Conservation (phyloP, 1,139 yeast species). For the Yamadazyma triangularis region DNA sequence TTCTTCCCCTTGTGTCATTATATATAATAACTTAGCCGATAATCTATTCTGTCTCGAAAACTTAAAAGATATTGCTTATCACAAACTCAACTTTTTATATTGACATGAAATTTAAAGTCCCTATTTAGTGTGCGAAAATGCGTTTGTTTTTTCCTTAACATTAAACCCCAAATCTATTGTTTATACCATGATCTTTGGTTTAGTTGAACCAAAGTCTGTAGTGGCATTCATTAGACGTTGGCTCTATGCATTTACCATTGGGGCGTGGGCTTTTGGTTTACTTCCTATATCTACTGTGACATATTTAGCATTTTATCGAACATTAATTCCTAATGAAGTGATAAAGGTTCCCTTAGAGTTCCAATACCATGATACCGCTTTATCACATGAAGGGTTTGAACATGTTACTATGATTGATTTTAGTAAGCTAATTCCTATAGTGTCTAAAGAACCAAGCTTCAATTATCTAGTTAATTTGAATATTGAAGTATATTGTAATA, state of each 20-base stretch:
- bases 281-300: conserved; percentile 23
- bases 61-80: too few species aligned
- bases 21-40: too few species aligned
- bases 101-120: too few species aligned
- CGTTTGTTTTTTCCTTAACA: too few species aligned
- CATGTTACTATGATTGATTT: background rate
- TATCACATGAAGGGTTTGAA: background rate
- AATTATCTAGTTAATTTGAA: conserved; percentile 12
- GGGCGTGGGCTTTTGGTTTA: conserved; percentile 15
- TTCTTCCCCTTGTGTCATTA: too few species aligned
- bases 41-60: too few species aligned
- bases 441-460: conserved; percentile 10
- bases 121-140: too few species aligned
- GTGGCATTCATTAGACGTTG: conserved; percentile 11
- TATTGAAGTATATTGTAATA: conserved; percentile 13
- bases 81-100: too few species aligned
- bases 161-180: too few species aligned
- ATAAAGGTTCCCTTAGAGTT: conserved; percentile 13
- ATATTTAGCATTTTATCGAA: conserved; percentile 21
- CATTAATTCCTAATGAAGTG: conserved; percentile 18
- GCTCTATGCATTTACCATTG: conserved; percentile 16
- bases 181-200: background rate
- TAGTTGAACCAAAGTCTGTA: background rate
- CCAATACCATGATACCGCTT: too few species aligned
- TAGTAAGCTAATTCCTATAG: conserved; percentile 1